A percentile compares a stretch with the other conserved stretches of the same genome.
phyloP scores from a whole-genome alignment of 768 basidiomycete species.

The Boletus reticuloceps region DNA sequence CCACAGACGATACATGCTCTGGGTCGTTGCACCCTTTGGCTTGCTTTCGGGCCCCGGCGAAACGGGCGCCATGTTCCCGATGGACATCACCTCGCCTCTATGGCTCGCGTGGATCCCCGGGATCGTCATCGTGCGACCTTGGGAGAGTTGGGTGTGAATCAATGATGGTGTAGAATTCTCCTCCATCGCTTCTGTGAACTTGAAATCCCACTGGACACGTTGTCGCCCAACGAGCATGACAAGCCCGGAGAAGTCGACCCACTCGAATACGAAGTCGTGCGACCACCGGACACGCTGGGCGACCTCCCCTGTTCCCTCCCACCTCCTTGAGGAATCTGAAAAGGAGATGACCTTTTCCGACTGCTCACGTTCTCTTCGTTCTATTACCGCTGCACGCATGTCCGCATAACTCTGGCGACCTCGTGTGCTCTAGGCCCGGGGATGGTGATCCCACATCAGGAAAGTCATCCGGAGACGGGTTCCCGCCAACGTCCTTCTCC shows the following conservation, averaged over 20 bases:
- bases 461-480: conserved; percentile 36
- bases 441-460: conserved; percentile 39
- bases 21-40: conserved; percentile 52
- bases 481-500: conserved; percentile 48
- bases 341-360: conserved; percentile 28
- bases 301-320: conserved; percentile 26
- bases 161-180: conserved; percentile 39
- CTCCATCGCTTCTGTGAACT: conserved; percentile 23
- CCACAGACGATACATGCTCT: conserved; percentile 74
- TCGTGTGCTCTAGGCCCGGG: conserved; percentile 36
- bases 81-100: conserved; percentile 80
- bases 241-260: conserved; percentile 28
- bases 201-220: conserved; percentile 21
- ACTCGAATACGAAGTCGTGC: conserved; percentile 23
- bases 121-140: conserved; percentile 80
- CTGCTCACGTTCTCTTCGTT: conserved; percentile 52
- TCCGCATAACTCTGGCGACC: conserved; percentile 67
- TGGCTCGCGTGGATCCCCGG: conserved; percentile 86
- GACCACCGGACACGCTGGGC: conserved; percentile 26
- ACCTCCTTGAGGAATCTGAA: conserved; percentile 30
- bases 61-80: conserved; percentile 65
- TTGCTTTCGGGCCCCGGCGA: conserved; percentile 40
- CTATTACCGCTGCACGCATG: conserved; percentile 72
- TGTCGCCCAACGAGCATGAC: conserved; percentile 35
- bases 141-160: conserved; percentile 70